Evolutionary conservation across 2,329 filamentous ascomycete genomes (phyloP), one percentile per base, ranked within the genome.

Genomic region (Hymenoscyphus fructigenus): DNA sequence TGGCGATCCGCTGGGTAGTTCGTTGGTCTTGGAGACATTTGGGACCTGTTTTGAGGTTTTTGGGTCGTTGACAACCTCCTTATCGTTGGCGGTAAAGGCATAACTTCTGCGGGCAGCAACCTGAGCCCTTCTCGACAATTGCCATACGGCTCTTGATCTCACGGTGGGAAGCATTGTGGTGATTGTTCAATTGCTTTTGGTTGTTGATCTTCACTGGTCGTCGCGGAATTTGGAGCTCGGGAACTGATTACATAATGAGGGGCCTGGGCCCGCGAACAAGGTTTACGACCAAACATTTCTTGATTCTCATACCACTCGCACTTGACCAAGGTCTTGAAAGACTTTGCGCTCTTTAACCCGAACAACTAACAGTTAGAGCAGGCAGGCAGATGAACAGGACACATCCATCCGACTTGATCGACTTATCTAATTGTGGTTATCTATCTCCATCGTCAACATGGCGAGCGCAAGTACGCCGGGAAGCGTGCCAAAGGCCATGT

Each of bases 401-500:
- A 53, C 20, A 14, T 23, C 20, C 47, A 10, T 23, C 20, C 47
- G 9, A 53, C 3, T 23, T 23, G 47, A 53, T 26, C 20, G n/a
- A 23, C n/a, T n/a, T n/a, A n/a, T n/a, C n/a, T n/a, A 23, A 26
- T 53, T 26, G 47, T 12, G n/a, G 3, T 23, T 47, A 20, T 20
- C n/a, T 6, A 59, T 26, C n/a, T 28, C 10, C 12, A 59, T 5
- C 34, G 44, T 62, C 69, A 71, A 64, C 14, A 75, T 75, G 73
- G 71, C 73, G 17, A 61, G 64, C 34, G 32, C 69, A 28, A 69
- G 68, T 62, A 69, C 68, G 20, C 67, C 70, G 28, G 66, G 63
- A 38, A 69, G 68, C 66, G 66, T 86, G 57, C 85, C 85, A 36
- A 90, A 90, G 78, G 84, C 83, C 57, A 93, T 96, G 88, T 97